Evolutionary conservation across 2,329 filamentous ascomycete genomes (phyloP), one percentile per base, ranked within the genome.

Genomic region (Neocatenulostroma microsporum): DNA sequence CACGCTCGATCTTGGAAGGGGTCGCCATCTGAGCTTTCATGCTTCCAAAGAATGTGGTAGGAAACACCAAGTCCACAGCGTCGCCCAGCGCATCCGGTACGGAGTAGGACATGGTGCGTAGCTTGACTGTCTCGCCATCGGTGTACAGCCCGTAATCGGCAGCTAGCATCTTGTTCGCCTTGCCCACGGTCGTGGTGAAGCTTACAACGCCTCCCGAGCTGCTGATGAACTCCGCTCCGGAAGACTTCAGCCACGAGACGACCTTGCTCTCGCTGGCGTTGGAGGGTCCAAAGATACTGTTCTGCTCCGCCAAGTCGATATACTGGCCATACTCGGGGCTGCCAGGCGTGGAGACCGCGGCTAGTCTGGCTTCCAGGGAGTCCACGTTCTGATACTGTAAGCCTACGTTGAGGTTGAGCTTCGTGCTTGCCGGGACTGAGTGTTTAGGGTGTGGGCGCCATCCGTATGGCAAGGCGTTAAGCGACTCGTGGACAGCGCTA

Each of bases 251-350:
- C 70, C 70, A 73, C 3, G 45, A 18, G 15, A 42, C 46, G 7
- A 60, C 50, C 15, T 40, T 37, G 13, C 25, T 29, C n/a, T 28
- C 31, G 9, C 62, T 58, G 5, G 62, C 58, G 3, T 59, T 50
- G 6, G 56, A 51, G 1, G 67, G 62, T 6, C 57, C 61, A 27
- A 71, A 61, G 44, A 68, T 57, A 3, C 57, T 45, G 30, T 68
- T 62, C 37, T 70, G 58, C 24, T 68, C 63, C 10, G 60, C 54
- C 26, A 61, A 55, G 15, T 58, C 61, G 43, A 70, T 62, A 50
- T 73, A 70, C 38, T 69, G 52, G 18, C 72, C 72, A 44, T 74
- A 74, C 12, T 58, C 54, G 3, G 60, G 44, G 41, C 64, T 57
- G 5, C 62, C 61, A 2, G 72, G 72, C 0, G 67, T 70, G 14